Evolutionary conservation across 805 yeast genomes (phyloP).

Genomic region (Starmerella gropengiesseri): DNA sequence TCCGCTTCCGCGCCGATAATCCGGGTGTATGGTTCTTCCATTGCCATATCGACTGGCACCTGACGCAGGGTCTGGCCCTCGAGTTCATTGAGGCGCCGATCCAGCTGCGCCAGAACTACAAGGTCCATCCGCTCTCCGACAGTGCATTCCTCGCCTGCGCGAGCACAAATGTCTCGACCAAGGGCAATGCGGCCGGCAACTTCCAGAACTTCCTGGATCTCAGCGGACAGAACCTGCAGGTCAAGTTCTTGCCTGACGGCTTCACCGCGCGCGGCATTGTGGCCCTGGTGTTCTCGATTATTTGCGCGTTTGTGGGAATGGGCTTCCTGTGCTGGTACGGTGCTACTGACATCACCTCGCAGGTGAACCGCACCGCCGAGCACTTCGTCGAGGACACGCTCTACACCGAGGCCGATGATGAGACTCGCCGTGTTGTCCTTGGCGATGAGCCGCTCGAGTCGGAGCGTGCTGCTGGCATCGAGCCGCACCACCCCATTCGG

Average conservation of each 20-base stretch:
- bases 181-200: slow-evolving; percentile 90
- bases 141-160: slow-evolving; percentile 52
- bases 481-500: slow-evolving; percentile 2
- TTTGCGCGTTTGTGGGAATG: slow-evolving; percentile 78
- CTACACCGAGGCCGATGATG: slow-evolving; percentile 6
- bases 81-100: slow-evolving; percentile 74
- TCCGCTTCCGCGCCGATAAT: slow-evolving; percentile 83
- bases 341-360: slow-evolving; percentile 47
- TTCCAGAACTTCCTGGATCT: slow-evolving; percentile 51
- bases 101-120: slow-evolving; percentile 44
- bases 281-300: slow-evolving; percentile 80
- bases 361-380: slow-evolving; percentile 18
- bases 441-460: slow-evolving; percentile 2
- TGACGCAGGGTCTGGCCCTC: slow-evolving; percentile 84
- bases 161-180: slow-evolving; percentile 39
- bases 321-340: slow-evolving; percentile 72
- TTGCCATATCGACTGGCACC: slow-evolving; percentile 98
- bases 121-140: slow-evolving; percentile 40
- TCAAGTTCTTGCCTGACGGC: slow-evolving; percentile 59
- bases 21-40: slow-evolving; percentile 99
- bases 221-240: slow-evolving; percentile 64
- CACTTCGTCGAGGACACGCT: slow-evolving; percentile 14
- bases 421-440: slow-evolving; percentile 5
- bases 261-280: slow-evolving; percentile 93
- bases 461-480: background rate